These are phyloP conservation scores for Jaltomata sinuosa DNA, from an alignment of 257 asterid species.

Conservation along the genomic window DNA sequence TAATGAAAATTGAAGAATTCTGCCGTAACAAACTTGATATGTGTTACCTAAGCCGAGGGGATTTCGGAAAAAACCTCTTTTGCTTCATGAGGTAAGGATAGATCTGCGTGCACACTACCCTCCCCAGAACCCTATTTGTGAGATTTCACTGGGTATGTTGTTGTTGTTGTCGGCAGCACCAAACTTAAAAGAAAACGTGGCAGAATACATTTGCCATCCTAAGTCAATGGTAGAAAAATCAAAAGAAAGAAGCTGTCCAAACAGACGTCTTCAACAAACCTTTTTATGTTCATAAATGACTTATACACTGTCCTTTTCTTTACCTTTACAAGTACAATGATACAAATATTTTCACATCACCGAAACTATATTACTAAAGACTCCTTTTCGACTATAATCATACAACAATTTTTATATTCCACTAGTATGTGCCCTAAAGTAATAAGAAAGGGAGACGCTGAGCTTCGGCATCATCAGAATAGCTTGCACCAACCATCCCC, in stretches of 20 bases:
- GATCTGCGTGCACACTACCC: fast-evolving
- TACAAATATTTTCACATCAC: neutral
- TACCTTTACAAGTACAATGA: neutral
- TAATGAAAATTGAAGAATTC: neutral
- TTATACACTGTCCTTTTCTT: neutral
- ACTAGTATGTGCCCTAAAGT: neutral
- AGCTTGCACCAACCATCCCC: neutral
- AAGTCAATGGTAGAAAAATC: neutral
- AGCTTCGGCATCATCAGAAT: neutral
- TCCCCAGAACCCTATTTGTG: fast-evolving
- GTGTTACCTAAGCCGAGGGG: neutral
- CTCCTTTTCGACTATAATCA: neutral
- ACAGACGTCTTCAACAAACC: neutral
- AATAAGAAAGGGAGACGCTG: neutral
- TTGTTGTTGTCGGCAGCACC: neutral
- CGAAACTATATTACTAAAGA: neutral
- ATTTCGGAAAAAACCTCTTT: neutral
- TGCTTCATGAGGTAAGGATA: neutral
- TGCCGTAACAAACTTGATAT: neutral
- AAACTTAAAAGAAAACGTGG: neutral
- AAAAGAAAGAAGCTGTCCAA: neutral
- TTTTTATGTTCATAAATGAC: neutral
- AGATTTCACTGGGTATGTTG: neutral
- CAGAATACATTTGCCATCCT: neutral
- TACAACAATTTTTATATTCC: neutral